A percentile compares a stretch with the other conserved stretches of the same genome.
Evolutionary conservation across 1,284 basidiomycete species (phyloP).

Genomic region (Dichomitus squalens): DNA sequence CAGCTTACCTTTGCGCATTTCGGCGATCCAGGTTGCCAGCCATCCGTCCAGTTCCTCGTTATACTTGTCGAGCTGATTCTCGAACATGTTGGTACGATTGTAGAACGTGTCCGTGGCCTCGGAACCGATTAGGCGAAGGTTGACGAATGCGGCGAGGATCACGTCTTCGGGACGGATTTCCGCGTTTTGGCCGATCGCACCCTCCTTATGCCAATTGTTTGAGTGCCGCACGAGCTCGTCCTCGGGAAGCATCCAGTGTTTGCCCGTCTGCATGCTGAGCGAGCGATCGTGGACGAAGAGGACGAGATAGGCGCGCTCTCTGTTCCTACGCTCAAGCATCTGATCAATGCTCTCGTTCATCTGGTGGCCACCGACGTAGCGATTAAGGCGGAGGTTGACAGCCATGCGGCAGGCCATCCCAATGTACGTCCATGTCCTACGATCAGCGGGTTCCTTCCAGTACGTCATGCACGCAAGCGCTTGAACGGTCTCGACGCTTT

Average conservation of each 20-base stretch:
- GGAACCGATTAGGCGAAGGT: slow-evolving; percentile 74
- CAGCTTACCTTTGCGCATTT: slow-evolving; percentile 66
- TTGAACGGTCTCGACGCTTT: slow-evolving; percentile 81
- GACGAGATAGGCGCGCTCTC: slow-evolving; percentile 81
- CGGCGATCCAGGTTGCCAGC: slow-evolving; percentile 66
- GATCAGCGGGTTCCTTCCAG: slow-evolving; percentile 85
- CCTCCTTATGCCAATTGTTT: slow-evolving; percentile 67
- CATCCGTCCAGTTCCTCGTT: slow-evolving; percentile 72
- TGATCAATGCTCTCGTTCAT: slow-evolving; percentile 63
- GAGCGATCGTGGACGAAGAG: slow-evolving; percentile 83
- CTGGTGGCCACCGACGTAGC: slow-evolving; percentile 56
- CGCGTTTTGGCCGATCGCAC: slow-evolving; percentile 33
- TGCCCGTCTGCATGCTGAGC: slow-evolving; percentile 80
- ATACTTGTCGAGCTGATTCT: slow-evolving; percentile 67
- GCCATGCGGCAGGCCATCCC: slow-evolving; percentile 88
- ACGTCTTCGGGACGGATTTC: slow-evolving; percentile 75
- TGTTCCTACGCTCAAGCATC: slow-evolving; percentile 72
- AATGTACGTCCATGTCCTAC: slow-evolving; percentile 81
- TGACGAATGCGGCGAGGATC: slow-evolving; percentile 73
- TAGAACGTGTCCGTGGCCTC: slow-evolving; percentile 77
- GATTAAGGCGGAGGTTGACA: slow-evolving; percentile 76
- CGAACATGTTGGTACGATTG: slow-evolving; percentile 62
- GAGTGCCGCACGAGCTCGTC: slow-evolving; percentile 73
- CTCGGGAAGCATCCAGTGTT: slow-evolving; percentile 84
- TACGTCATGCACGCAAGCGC: slow-evolving; percentile 84